Percentiles rank a stretch among this genome's conserved stretches.
Evolutionary conservation across 495 filamentous ascomycete genomes (phyloP).

Genomic region (Rusavskia elegans): DNA sequence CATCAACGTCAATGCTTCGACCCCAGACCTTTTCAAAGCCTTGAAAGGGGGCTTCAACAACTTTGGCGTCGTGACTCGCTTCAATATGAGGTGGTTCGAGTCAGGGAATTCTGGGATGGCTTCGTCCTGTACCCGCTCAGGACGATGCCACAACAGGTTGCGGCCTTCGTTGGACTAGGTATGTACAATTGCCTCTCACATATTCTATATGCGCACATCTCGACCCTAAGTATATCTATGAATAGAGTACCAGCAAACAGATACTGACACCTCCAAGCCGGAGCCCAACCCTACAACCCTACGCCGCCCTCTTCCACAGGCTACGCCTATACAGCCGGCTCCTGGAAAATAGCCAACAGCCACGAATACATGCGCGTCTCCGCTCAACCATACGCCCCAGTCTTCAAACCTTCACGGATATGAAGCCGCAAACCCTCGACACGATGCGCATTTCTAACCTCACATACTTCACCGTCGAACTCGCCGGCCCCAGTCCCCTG

Average conservation of each 20-base stretch:
- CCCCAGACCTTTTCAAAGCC: conserved; percentile 33
- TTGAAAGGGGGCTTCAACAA: conserved; percentile 39
- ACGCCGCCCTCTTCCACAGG: conserved; percentile 20
- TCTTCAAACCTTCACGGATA: conserved; percentile 14
- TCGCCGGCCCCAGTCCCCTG: conserved; percentile 14
- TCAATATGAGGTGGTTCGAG: conserved; percentile 22
- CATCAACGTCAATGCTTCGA: conserved; percentile 27
- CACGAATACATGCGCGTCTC: conserved; percentile 11
- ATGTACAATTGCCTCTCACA: not conserved
- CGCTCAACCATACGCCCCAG: conserved; percentile 6
- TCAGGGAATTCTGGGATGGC: conserved; percentile 28
- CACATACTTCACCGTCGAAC: conserved; percentile 15
- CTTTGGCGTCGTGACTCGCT: conserved; percentile 40
- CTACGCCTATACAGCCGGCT: conserved; percentile 12
- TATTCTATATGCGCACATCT: too few species aligned
- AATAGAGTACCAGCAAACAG: too few species aligned
- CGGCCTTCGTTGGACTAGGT: conserved; percentile 5
- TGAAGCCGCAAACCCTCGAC: conserved; percentile 8
- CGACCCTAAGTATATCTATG: too few species aligned
- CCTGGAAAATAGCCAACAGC: conserved; percentile 5
- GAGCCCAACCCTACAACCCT: conserved; percentile 8
- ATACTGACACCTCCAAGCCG: too few species aligned
- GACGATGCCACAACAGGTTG: conserved; percentile 2
- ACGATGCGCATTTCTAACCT: conserved; percentile 16
- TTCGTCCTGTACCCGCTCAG: conserved; percentile 6